phyloP scores from a whole-genome alignment of 225 moss, liverwort and hornwort genomes.

The Bryum argenteum region DNA sequence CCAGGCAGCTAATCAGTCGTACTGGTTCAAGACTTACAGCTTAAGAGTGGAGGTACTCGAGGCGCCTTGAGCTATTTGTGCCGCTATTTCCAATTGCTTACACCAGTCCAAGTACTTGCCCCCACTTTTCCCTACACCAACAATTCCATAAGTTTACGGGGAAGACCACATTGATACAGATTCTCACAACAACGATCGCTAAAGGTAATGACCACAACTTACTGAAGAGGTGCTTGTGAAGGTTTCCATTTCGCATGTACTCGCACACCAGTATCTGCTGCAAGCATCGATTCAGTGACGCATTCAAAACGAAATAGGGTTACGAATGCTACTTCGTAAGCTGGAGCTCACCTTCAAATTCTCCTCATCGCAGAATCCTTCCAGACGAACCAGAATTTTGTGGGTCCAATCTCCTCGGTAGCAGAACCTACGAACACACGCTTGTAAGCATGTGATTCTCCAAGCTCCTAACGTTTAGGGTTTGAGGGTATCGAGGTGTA shows the following conservation, averaged over 20 bases:
- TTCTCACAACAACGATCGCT: no score
- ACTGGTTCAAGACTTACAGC: slow-evolving; percentile 38
- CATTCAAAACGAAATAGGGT: no score
- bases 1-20: neutral
- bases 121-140: slow-evolving; percentile 45
- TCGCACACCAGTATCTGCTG: slow-evolving; percentile 62
- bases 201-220: neutral
- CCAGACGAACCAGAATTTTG: slow-evolving; percentile 62
- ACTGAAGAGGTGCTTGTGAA: slow-evolving; percentile 47
- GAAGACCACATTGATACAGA: neutral
- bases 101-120: slow-evolving; percentile 59
- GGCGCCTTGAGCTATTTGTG: slow-evolving; percentile 64
- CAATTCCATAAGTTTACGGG: neutral
- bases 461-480: no score
- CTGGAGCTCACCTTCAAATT: slow-evolving; percentile 35
- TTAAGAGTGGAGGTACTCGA: slow-evolving; percentile 67
- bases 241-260: slow-evolving; percentile 60
- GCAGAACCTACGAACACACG: slow-evolving; percentile 32
- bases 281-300: neutral
- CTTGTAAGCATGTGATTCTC: no score
- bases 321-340: neutral
- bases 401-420: slow-evolving; percentile 68
- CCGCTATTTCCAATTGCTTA: slow-evolving; percentile 65
- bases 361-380: slow-evolving; percentile 66
- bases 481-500: slow-evolving; percentile 17